Percentiles rank a stretch among this genome's conserved stretches.
phyloP scores from a whole-genome alignment of 495 filamentous ascomycete species.

The Daldinia concentrica region DNA sequence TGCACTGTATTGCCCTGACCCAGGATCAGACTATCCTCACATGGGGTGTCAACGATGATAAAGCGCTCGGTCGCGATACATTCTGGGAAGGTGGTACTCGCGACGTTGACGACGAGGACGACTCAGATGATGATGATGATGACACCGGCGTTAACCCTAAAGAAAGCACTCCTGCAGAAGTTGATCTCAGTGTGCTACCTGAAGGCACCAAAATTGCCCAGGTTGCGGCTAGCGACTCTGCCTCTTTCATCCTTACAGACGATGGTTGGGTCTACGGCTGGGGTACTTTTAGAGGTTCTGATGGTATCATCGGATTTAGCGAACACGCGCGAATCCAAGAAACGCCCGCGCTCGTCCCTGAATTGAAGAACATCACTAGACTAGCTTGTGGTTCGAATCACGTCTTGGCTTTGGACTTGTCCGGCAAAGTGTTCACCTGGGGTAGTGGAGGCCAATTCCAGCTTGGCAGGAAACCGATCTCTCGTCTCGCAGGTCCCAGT shows the following conservation, averaged over 20 bases:
- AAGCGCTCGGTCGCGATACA: constrained; percentile 71
- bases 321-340: constrained; percentile 46
- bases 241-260: constrained; percentile 70
- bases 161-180: constrained; percentile 64
- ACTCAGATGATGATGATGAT: constrained; percentile 51
- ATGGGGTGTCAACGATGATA: constrained; percentile 78
- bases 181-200: constrained; percentile 61
- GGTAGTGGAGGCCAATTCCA: constrained; percentile 74
- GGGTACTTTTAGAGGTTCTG: constrained; percentile 74
- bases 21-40: constrained; percentile 71
- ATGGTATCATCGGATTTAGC: constrained; percentile 77
- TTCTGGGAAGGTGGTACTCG: constrained; percentile 61
- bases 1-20: constrained; percentile 73
- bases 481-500: constrained; percentile 64
- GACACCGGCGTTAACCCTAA: constrained; percentile 64
- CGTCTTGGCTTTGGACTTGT: constrained; percentile 67
- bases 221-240: constrained; percentile 69
- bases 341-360: constrained; percentile 49
- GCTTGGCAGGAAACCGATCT: constrained; percentile 63
- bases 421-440: constrained; percentile 72
- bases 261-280: constrained; percentile 74
- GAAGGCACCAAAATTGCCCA: constrained; percentile 64
- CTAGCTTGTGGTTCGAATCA: constrained; percentile 73
- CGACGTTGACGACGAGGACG: constrained; percentile 58
- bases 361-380: constrained; percentile 65